Evolutionary conservation across 2,329 filamentous ascomycete species (phyloP).

Genomic region (Phialophora verrucosa): DNA sequence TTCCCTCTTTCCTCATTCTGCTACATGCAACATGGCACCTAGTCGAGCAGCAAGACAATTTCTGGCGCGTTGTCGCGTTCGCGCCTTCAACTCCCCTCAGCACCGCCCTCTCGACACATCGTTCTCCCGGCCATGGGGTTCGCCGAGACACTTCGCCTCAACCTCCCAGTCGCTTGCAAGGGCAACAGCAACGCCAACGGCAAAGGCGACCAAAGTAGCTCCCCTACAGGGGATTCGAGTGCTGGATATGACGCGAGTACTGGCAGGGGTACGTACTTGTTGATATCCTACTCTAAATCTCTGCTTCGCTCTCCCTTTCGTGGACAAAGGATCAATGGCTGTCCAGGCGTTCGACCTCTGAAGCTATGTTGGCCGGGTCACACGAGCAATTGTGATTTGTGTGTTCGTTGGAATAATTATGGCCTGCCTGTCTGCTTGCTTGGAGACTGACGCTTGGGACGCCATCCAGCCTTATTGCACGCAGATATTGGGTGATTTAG

Average conservation of each 20-base stretch:
- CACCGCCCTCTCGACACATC: background rate
- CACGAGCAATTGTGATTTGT: background rate
- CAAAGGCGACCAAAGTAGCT: slow-evolving; percentile 52
- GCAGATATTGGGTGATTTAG: slow-evolving; percentile 93
- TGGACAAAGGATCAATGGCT: background rate
- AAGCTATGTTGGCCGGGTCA: background rate
- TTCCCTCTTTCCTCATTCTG: background rate
- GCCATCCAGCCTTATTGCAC: slow-evolving; percentile 84
- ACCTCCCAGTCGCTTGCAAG: background rate
- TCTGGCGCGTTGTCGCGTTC: background rate
- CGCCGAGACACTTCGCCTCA: slow-evolving; percentile 1
- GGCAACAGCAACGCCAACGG: background rate
- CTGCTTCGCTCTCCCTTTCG: background rate
- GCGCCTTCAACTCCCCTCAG: background rate
- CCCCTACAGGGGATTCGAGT: slow-evolving; percentile 82
- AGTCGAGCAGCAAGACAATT: slow-evolving; percentile 10
- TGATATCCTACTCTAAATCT: background rate
- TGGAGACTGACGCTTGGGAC: background rate
- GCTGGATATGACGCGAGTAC: slow-evolving; percentile 93
- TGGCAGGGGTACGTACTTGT: slow-evolving; percentile 76
- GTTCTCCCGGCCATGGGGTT: background rate
- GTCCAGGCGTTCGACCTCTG: background rate
- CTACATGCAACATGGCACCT: slow-evolving; percentile 2
- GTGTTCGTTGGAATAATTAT: background rate
- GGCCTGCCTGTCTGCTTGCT: background rate